Percentiles rank a stretch among this genome's conserved stretches.
Evolutionary conservation across 2,329 filamentous ascomycete species (phyloP).

Genomic region (Metarhizium brunneum): DNA sequence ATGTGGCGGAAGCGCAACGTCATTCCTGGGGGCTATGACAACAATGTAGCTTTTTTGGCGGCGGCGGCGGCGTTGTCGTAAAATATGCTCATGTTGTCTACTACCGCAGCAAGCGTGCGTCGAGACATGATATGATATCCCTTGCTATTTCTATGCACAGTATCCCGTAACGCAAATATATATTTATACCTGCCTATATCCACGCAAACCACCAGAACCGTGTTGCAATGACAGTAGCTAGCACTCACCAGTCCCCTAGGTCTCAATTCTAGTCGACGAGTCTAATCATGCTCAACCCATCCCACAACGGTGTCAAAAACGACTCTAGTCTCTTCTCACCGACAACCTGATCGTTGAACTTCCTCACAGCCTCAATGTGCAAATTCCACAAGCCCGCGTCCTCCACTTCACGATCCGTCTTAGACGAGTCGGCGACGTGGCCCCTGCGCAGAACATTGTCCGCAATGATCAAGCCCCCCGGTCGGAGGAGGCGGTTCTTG

Average conservation of each 20-base stretch:
- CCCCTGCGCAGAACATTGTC: slow-evolving; percentile 44
- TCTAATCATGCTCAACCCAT: slow-evolving; percentile 30
- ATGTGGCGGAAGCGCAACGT: no score
- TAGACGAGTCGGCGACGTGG: slow-evolving; percentile 30
- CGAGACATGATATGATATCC: slow-evolving; percentile 1
- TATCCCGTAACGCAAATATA: no score
- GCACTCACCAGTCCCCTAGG: no score
- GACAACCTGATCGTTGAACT: slow-evolving; percentile 12
- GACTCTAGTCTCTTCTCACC: slow-evolving; percentile 23
- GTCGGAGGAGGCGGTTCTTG: slow-evolving; percentile 31
- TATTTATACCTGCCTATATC: no score
- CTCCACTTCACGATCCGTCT: neutral
- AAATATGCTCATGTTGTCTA: no score
- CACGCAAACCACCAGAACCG: no score
- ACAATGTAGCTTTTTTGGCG: no score
- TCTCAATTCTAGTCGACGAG: slow-evolving; percentile 22
- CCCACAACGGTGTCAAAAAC: slow-evolving; percentile 32
- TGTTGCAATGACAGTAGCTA: no score
- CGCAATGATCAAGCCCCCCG: slow-evolving; percentile 41
- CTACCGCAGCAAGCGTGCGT: neutral
- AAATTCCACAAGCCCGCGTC: slow-evolving; percentile 7
- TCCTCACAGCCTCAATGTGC: slow-evolving; percentile 20
- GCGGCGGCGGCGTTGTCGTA: no score
- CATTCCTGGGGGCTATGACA: no score
- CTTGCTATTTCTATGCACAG: neutral